Conservation (phyloP, 1,284 basidiomycete genomes). For the Singerocomus rubriflavus region DNA sequence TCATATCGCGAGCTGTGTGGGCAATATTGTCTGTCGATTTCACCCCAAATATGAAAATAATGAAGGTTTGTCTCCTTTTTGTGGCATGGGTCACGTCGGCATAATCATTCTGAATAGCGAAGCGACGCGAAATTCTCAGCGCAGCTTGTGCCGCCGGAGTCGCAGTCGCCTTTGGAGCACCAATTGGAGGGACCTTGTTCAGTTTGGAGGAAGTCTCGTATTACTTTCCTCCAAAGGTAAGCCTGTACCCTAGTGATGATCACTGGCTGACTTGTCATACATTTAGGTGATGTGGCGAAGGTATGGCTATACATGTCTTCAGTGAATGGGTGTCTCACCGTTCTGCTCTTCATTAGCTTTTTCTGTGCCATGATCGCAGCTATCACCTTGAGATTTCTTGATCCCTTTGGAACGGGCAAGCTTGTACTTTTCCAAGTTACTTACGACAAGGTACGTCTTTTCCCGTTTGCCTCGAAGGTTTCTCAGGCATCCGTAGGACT, state of each 20-base stretch:
- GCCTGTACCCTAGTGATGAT: constrained; percentile 12
- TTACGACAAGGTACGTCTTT: constrained; percentile 65
- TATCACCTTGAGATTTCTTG: constrained; percentile 82
- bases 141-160: constrained; percentile 91
- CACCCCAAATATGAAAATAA: constrained; percentile 91
- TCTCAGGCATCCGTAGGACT: constrained; percentile 54
- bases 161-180: constrained; percentile 90
- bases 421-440: constrained; percentile 87
- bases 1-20: constrained; percentile 92
- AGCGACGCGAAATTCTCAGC: constrained; percentile 88
- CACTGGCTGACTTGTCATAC: background rate
- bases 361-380: constrained; percentile 96
- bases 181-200: constrained; percentile 91
- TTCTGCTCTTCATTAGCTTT: constrained; percentile 50
- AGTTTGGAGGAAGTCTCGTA: constrained; percentile 94
- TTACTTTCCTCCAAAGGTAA: constrained; percentile 89
- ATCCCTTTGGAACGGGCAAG: constrained; percentile 89
- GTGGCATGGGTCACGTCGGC: background rate
- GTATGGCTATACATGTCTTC: constrained; percentile 36
- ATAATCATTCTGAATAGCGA: constrained; percentile 48
- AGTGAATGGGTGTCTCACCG: background rate
- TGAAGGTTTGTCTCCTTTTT: constrained; percentile 56
- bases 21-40: constrained; percentile 90
- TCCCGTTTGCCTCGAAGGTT: background rate
- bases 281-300: constrained; percentile 82